phyloP scores from a whole-genome alignment of 2,329 filamentous ascomycete genomes.

The Fusarium pininemorale region DNA sequence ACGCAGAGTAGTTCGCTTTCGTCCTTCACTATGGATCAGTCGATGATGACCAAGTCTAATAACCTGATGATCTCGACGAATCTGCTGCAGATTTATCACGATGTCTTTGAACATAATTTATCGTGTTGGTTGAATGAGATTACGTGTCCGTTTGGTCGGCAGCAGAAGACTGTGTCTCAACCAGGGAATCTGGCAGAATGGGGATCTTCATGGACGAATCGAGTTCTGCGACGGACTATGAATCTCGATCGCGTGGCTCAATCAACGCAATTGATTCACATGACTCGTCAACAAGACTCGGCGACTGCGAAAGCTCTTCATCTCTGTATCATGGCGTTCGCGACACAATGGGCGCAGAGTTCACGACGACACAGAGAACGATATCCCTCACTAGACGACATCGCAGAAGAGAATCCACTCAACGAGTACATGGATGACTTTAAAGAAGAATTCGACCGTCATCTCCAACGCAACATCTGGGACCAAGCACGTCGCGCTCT shows the following conservation, averaged over 20 bases:
- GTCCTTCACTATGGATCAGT: conserved; percentile 16
- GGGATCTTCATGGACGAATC: conserved; percentile 56
- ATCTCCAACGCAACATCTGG: conserved; percentile 49
- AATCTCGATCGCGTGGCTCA: conserved; percentile 56
- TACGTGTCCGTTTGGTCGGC: conserved; percentile 56
- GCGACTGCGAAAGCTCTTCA: conserved; percentile 51
- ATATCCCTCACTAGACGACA: background rate
- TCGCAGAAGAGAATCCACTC: background rate
- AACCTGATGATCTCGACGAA: conserved; percentile 52
- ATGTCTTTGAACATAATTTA: conserved; percentile 61
- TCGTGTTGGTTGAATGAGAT: conserved; percentile 62
- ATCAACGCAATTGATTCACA: conserved; percentile 48
- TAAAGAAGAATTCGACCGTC: conserved; percentile 49
- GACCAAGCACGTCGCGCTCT: conserved; percentile 47
- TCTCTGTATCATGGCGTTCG: conserved; percentile 59
- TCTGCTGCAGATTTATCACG: conserved; percentile 61
- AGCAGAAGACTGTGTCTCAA: conserved; percentile 33
- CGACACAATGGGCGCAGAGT: conserved; percentile 59
- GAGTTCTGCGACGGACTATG: conserved; percentile 58
- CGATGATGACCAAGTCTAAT: conserved; percentile 44
- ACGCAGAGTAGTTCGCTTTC: conserved; percentile 17
- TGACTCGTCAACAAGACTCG: conserved; percentile 40
- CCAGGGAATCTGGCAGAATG: conserved; percentile 8
- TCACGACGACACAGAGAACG: conserved; percentile 5
- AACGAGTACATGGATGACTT: conserved; percentile 7